Conservation (phyloP, 2,329 filamentous ascomycete genomes). For the Leptographium lundbergii region DNA sequence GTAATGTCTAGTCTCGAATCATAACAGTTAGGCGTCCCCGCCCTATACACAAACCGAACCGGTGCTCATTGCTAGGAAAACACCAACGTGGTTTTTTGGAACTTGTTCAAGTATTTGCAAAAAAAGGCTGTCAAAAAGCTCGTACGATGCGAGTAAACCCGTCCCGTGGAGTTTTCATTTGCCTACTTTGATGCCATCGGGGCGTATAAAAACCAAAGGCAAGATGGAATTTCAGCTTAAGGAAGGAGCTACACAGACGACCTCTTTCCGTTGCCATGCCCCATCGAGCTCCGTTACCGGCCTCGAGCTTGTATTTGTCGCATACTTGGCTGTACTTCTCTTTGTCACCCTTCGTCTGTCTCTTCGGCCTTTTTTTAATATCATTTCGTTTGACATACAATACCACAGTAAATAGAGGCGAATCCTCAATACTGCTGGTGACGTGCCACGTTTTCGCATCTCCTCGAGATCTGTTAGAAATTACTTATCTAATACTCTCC, state of each 20-base stretch:
- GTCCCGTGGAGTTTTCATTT: too few species aligned
- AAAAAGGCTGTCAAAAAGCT: too few species aligned
- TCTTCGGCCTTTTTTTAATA: not conserved
- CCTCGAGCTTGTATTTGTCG: not conserved
- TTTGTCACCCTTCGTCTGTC: not conserved
- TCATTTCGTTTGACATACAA: not conserved
- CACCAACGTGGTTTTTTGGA: too few species aligned
- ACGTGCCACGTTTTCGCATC: not conserved
- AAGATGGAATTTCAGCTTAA: too few species aligned
- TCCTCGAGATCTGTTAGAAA: not conserved
- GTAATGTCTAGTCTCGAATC: too few species aligned
- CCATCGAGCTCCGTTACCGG: not conserved
- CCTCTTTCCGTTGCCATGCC: constrained; percentile 1
- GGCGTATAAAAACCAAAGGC: too few species aligned
- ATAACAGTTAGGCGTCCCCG: too few species aligned
- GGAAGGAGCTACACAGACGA: not conserved
- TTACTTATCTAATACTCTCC: not conserved
- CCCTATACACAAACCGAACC: too few species aligned
- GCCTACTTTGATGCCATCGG: too few species aligned
- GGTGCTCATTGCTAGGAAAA: too few species aligned
- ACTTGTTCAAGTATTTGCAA: too few species aligned
- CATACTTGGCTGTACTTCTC: not conserved
- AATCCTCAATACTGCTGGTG: not conserved
- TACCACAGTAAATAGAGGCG: not conserved
- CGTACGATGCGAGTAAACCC: too few species aligned